Evolutionary conservation across 345 rosid genomes (phyloP), one percentile per base, ranked within the genome.

Genomic region (Gossypium arboreum): DNA sequence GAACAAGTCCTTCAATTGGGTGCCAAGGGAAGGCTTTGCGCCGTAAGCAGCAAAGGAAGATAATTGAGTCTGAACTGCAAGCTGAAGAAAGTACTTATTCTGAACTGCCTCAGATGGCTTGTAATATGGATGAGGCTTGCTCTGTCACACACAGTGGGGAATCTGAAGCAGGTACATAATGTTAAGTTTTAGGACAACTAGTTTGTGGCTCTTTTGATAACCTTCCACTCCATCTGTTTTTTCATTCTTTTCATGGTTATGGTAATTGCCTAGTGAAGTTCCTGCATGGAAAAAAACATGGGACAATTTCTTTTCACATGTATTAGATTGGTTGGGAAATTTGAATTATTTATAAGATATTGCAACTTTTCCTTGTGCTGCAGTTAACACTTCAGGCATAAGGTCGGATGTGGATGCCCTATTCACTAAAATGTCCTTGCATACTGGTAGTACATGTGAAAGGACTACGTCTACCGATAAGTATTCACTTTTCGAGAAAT

Each of bases 21-120:
- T 91, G 95, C 64, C 98, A 91, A 88, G 98, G 97, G 76, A 94
- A 94, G 86, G 89, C 95, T 61, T 71, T 87, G 78, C 95, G 95
- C 16, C 92, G 97, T 29, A 88, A 83, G 76, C 91, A 86, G 67
- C 91, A 84, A 79, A 86, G 87, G 84, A 86, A 85, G 82, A 58
- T 81, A 67, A 74, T 84, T 12, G 41, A 59, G 41, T 59, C 64
- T 59, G 64, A 76, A 8, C 16, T 44, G 68, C 57, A 34, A 64
- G 57, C 24, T 22, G 72, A 78, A 59, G 77, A 76, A 60, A 68
- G 54, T 62, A 47, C 58, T 65, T 29, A 58, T 59, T 56, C 67
- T 45, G 68, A 73, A 27, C 43, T 58, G 9, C 47, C 60, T 41
- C 73, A 62, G 72, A 71, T 73, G 54, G 77, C 66, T 12, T 66